Percentiles rank a stretch among this genome's conserved stretches.
Conservation (phyloP, 2,329 filamentous ascomycete genomes). For the Talaromyces sp. region DNA sequence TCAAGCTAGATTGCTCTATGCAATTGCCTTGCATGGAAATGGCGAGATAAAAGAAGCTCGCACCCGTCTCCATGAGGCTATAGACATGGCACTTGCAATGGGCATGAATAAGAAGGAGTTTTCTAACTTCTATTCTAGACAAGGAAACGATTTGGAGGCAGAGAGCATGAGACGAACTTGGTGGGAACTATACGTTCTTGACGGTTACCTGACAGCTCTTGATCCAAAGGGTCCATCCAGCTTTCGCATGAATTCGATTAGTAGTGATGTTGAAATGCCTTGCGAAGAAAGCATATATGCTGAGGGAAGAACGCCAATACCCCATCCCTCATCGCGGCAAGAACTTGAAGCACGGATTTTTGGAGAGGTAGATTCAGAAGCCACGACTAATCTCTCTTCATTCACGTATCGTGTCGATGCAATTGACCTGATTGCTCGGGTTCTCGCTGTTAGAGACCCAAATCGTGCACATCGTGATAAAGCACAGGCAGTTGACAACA, state of each 20-base stretch:
- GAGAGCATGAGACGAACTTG: slow-evolving; percentile 79
- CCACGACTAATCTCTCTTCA: slow-evolving; percentile 53
- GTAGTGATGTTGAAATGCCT: slow-evolving; percentile 63
- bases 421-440: slow-evolving; percentile 66
- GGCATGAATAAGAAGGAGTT: slow-evolving; percentile 13
- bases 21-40: slow-evolving; percentile 12
- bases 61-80: slow-evolving; percentile 6
- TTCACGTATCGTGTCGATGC: slow-evolving; percentile 75
- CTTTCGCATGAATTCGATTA: slow-evolving; percentile 65
- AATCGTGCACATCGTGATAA: slow-evolving; percentile 12
- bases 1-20: slow-evolving; percentile 14
- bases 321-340: slow-evolving; percentile 1
- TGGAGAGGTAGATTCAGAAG: background rate
- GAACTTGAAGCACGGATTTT: slow-evolving; percentile 11
- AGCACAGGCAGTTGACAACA: slow-evolving; percentile 50
- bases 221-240: slow-evolving; percentile 14
- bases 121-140: slow-evolving; percentile 26
- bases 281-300: slow-evolving; percentile 60
- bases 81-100: slow-evolving; percentile 38
- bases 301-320: slow-evolving; percentile 41
- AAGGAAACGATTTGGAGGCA: slow-evolving; percentile 7
- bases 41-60: slow-evolving; percentile 9
- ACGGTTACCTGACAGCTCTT: slow-evolving; percentile 68
- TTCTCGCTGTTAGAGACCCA: slow-evolving; percentile 47
- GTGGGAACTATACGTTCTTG: slow-evolving; percentile 74